A percentile compares a stretch with the other conserved stretches of the same genome.
Conservation (phyloP, 1,284 basidiomycete genomes). For the Salmacisia buchloeana region DNA sequence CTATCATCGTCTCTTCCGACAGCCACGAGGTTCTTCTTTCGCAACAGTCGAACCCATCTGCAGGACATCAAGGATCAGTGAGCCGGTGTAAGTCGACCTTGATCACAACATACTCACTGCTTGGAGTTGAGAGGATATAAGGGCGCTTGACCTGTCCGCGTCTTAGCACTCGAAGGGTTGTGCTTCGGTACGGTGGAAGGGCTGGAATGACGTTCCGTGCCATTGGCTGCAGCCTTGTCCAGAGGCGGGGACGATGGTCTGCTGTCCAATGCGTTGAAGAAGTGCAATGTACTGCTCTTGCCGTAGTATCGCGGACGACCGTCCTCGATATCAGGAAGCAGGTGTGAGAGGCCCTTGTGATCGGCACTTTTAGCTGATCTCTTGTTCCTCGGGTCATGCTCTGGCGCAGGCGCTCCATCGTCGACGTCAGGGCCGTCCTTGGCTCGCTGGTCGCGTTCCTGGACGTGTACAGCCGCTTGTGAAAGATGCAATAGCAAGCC, state of each 20-base stretch:
- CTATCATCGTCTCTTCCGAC: conserved; percentile 37
- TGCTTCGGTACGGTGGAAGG: too few species aligned
- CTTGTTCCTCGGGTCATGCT: too few species aligned
- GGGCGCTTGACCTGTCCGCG: conserved; percentile 5
- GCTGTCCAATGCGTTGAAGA: conserved; percentile 28
- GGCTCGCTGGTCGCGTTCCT: conserved; percentile 1
- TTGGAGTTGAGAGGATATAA: conserved; percentile 38
- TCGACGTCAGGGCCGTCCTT: neutral
- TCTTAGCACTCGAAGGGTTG: too few species aligned
- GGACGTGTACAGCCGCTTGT: conserved; percentile 1
- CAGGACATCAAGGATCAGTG: neutral
- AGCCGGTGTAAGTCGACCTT: neutral
- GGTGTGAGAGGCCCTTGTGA: neutral
- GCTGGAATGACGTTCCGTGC: too few species aligned
- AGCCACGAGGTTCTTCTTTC: conserved; percentile 36
- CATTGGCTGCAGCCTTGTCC: conserved; percentile 1
- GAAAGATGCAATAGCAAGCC: neutral
- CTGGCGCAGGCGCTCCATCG: neutral
- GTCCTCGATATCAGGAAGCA: conserved; percentile 39
- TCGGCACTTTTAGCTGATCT: too few species aligned
- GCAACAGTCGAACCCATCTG: conserved; percentile 33
- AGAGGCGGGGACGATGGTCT: conserved; percentile 9
- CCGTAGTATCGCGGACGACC: conserved; percentile 40
- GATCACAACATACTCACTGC: conserved; percentile 3
- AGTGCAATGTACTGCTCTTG: conserved; percentile 28